Evolutionary conservation across 2,329 filamentous ascomycete species (phyloP).

Genomic region (Drechslera avenae): DNA sequence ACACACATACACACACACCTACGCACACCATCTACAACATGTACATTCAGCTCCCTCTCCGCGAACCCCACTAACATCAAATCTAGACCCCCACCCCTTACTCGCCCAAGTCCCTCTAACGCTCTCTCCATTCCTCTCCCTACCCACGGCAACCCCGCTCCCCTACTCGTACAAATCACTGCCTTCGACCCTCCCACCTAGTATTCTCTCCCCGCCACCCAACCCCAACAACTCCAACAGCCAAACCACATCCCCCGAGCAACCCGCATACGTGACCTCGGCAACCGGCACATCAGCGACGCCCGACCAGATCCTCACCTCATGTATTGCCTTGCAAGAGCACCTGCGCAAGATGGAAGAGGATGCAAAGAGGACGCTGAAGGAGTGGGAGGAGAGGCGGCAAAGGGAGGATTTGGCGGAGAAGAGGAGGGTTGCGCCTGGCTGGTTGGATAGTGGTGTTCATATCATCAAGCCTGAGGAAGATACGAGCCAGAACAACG

Average conservation of each 20-base stretch:
- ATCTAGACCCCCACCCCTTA: slow-evolving; percentile 72
- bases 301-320: slow-evolving; percentile 78
- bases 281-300: slow-evolving; percentile 52
- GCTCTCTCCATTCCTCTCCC: slow-evolving; percentile 89
- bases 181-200: slow-evolving; percentile 81
- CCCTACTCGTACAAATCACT: slow-evolving; percentile 95
- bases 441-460: slow-evolving; percentile 74
- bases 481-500: slow-evolving; percentile 55
- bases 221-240: slow-evolving; percentile 6
- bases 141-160: slow-evolving; percentile 86
- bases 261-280: slow-evolving; percentile 35
- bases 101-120: slow-evolving; percentile 91
- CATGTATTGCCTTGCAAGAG: slow-evolving; percentile 76
- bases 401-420: slow-evolving; percentile 72
- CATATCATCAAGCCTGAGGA: slow-evolving; percentile 70
- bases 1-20: not conserved
- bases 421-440: slow-evolving; percentile 78
- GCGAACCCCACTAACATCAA: slow-evolving; percentile 12
- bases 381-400: slow-evolving; percentile 71
- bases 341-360: slow-evolving; percentile 73
- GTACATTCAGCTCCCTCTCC: no score
- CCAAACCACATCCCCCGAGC: no score
- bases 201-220: slow-evolving; percentile 55
- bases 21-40: not conserved
- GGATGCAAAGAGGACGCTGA: slow-evolving; percentile 70